Percentiles rank a stretch among this genome's conserved stretches.
Conservation (phyloP, 2,329 filamentous ascomycete genomes). For the Gliomastix tumulicola region DNA sequence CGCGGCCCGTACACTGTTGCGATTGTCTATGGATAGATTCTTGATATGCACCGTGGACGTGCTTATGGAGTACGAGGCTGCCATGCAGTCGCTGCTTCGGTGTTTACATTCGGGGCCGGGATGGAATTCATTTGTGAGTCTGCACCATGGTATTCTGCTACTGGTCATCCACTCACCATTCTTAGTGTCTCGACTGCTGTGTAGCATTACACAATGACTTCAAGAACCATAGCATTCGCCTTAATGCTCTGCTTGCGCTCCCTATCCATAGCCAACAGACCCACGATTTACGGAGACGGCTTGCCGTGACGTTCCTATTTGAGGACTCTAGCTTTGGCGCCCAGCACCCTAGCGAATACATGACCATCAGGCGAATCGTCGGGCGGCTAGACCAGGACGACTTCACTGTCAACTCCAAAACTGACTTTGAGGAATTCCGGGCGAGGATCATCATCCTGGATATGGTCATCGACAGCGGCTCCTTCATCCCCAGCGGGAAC, state of each 20-base stretch:
- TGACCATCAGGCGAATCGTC: conserved; percentile 36
- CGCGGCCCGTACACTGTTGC: conserved; percentile 39
- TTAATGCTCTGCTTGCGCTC: conserved; percentile 51
- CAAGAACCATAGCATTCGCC: conserved; percentile 41
- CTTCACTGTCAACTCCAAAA: conserved; percentile 46
- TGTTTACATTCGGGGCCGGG: conserved; percentile 26
- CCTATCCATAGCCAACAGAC: conserved; percentile 41
- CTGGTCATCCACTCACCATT: no score
- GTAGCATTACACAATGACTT: conserved; percentile 42
- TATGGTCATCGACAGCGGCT: conserved; percentile 63
- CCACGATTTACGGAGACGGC: conserved; percentile 56
- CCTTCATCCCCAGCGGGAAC: conserved; percentile 16
- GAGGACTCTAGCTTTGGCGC: conserved; percentile 33
- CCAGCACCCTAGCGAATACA: conserved; percentile 28
- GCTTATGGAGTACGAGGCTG: conserved; percentile 27
- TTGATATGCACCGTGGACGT: conserved; percentile 35
- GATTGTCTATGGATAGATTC: conserved; percentile 47
- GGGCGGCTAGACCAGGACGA: conserved; percentile 36
- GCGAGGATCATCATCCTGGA: conserved; percentile 65
- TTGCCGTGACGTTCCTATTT: conserved; percentile 61
- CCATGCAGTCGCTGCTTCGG: conserved; percentile 34
- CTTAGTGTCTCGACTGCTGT: no score
- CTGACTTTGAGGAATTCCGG: conserved; percentile 62
- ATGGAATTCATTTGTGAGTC: conserved; percentile 37
- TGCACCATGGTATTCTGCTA: no score